Evolutionary conservation across 148 eudicot genomes (phyloP).

Genomic region (Nyssa sinensis): DNA sequence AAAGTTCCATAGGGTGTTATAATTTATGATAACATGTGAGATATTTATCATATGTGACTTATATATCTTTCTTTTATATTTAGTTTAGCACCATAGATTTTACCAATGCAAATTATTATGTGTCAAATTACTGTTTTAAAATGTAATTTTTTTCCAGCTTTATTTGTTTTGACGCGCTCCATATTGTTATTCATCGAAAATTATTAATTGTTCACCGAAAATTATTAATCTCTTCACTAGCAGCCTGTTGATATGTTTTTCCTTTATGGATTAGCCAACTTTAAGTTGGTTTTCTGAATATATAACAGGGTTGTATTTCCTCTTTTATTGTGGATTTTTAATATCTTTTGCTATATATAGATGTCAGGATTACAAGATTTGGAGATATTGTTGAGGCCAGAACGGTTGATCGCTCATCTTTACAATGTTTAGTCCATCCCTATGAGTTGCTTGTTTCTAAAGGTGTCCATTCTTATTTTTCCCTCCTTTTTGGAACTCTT

Average conservation of each 20-base stretch:
- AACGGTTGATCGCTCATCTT: conserved; percentile 56
- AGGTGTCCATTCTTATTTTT: conserved; percentile 39
- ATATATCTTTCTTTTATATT: no score
- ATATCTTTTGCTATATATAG: conserved; percentile 28
- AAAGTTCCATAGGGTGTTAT: no score
- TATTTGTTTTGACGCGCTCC: no score
- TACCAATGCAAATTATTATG: no score
- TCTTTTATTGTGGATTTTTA: background rate
- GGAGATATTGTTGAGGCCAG: conserved; percentile 62
- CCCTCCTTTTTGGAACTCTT: background rate
- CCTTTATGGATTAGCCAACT: background rate
- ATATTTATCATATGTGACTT: no score
- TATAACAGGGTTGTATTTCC: background rate
- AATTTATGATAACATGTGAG: no score
- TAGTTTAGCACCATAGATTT: no score
- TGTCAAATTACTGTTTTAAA: no score
- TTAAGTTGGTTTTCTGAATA: background rate
- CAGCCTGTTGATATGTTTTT: background rate
- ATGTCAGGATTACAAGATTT: conserved; percentile 60
- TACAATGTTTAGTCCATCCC: conserved; percentile 52
- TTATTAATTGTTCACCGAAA: no score
- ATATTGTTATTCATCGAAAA: no score
- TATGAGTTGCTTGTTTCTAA: conserved; percentile 35
- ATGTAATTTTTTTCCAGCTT: no score
- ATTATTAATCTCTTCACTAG: background rate